phyloP scores from a whole-genome alignment of 768 basidiomycete genomes.

The Kwoniella mangroviensis region DNA sequence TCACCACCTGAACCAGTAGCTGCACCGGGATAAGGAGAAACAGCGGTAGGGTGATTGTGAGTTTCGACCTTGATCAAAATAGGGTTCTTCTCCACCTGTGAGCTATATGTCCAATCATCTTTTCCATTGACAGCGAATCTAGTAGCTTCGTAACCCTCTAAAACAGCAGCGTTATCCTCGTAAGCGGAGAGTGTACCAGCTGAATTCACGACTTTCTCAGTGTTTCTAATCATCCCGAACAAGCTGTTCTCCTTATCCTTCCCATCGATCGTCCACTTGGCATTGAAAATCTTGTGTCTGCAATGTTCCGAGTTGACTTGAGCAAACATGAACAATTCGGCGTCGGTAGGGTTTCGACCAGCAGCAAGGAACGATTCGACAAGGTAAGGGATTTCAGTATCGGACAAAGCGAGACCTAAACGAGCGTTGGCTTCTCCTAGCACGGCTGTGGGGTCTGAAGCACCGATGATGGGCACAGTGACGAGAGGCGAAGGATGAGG shows the following conservation, averaged over 20 bases:
- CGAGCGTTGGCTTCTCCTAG: slow-evolving; percentile 77
- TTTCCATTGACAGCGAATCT: slow-evolving; percentile 67
- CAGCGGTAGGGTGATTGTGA: slow-evolving; percentile 98
- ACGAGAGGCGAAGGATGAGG: slow-evolving; percentile 71
- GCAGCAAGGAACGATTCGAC: slow-evolving; percentile 85
- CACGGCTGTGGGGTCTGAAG: slow-evolving; percentile 65
- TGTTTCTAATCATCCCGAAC: slow-evolving; percentile 97
- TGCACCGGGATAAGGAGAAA: slow-evolving; percentile 97
- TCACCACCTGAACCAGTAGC: slow-evolving; percentile 98
- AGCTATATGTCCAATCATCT: slow-evolving; percentile 62
- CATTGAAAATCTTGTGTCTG: slow-evolving; percentile 99
- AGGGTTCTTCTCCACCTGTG: slow-evolving; percentile 72
- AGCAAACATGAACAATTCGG: slow-evolving; percentile 99
- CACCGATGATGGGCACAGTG: slow-evolving; percentile 68
- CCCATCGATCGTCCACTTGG: slow-evolving; percentile 88
- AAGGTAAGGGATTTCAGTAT: slow-evolving; percentile 90
- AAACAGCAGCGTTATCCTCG: slow-evolving; percentile 95
- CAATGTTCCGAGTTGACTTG: slow-evolving; percentile 99
- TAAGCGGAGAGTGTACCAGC: slow-evolving; percentile 92
- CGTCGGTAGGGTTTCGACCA: slow-evolving; percentile 87
- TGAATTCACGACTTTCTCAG: slow-evolving; percentile 71
- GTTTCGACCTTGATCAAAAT: slow-evolving; percentile 98
- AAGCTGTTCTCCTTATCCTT: slow-evolving; percentile 70
- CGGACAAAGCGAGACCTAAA: slow-evolving; percentile 86
- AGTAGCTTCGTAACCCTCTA: slow-evolving; percentile 75